These are phyloP conservation scores for Litchi chinensis DNA, from an alignment of 345 rosid genomes.

Conservation along the genomic window DNA sequence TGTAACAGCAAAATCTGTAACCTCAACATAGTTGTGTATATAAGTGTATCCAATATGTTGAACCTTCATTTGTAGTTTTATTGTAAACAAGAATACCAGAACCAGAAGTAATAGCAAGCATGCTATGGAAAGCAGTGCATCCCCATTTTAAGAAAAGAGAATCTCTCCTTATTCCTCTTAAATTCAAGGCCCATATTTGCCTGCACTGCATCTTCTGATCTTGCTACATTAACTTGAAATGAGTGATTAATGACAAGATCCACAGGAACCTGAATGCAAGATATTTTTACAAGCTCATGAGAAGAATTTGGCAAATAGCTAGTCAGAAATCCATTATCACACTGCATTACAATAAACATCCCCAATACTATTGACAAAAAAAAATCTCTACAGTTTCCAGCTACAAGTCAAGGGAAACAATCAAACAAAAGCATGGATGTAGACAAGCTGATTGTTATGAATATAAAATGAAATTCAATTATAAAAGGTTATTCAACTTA, in stretches of 20 bases:
- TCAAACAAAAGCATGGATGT: not conserved
- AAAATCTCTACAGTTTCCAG: slow-evolving; percentile 52
- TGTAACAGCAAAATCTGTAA: not conserved
- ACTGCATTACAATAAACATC: not conserved
- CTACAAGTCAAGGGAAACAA: not conserved
- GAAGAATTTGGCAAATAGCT: not conserved
- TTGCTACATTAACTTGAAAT: slow-evolving; percentile 94
- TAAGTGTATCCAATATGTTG: not conserved
- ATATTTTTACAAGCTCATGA: not conserved
- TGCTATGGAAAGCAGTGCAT: slow-evolving; percentile 79
- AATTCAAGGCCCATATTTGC: slow-evolving; percentile 96
- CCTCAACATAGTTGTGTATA: not conserved
- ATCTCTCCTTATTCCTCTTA: slow-evolving; percentile 92
- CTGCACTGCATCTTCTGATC: slow-evolving; percentile 95
- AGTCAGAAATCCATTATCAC: not conserved
- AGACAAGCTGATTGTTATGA: not conserved
- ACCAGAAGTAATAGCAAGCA: slow-evolving; percentile 99
- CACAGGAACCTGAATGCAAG: slow-evolving; percentile 73
- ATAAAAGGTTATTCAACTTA: no score
- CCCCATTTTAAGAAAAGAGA: slow-evolving; percentile 99
- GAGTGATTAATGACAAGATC: slow-evolving; percentile 98
- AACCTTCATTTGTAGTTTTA: not conserved
- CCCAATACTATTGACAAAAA: not conserved
- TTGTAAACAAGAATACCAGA: slow-evolving; percentile 73
- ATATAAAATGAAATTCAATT: no score